A percentile compares a stretch with the other conserved stretches of the same genome.
These are phyloP conservation scores for Sphaerulina populicola DNA, from an alignment of 2,329 filamentous ascomycete genomes.

Conservation along the genomic window DNA sequence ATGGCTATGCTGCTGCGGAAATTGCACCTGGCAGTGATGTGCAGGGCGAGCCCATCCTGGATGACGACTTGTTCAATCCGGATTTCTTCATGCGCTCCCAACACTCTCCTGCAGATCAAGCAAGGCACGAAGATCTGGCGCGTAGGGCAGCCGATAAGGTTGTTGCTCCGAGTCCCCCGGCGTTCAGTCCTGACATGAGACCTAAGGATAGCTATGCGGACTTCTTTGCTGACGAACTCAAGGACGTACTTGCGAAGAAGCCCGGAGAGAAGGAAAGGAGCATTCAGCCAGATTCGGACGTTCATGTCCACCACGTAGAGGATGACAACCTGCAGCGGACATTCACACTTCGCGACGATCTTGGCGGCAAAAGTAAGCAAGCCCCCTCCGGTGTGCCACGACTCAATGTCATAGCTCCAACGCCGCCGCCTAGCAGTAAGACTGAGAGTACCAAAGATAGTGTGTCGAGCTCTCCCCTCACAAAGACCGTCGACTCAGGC, in stretches of 20 bases:
- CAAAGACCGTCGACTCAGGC: slow-evolving; percentile 14
- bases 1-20: slow-evolving; percentile 19
- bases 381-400: slow-evolving; percentile 39
- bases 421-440: slow-evolving; percentile 43
- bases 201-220: slow-evolving; percentile 32
- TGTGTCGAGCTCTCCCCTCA: slow-evolving; percentile 32
- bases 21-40: slow-evolving; percentile 30
- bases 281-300: slow-evolving; percentile 39
- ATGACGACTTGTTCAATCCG: slow-evolving; percentile 42
- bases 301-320: slow-evolving; percentile 38
- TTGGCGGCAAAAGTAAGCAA: slow-evolving; percentile 16
- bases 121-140: slow-evolving; percentile 25
- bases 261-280: slow-evolving; percentile 34
- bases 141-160: slow-evolving; percentile 35
- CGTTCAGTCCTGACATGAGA: slow-evolving; percentile 29
- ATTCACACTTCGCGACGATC: slow-evolving; percentile 6
- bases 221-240: slow-evolving; percentile 39
- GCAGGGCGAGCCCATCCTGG: slow-evolving; percentile 34
- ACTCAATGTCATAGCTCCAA: slow-evolving; percentile 52
- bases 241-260: slow-evolving; percentile 37
- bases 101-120: slow-evolving; percentile 22
- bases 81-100: slow-evolving; percentile 39
- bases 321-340: slow-evolving; percentile 24
- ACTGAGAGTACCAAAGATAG: slow-evolving; percentile 22
- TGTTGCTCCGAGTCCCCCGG: slow-evolving; percentile 37